Evolutionary conservation across 495 filamentous ascomycete genomes (phyloP).

Genomic region (Jackrogersella multiformis): DNA sequence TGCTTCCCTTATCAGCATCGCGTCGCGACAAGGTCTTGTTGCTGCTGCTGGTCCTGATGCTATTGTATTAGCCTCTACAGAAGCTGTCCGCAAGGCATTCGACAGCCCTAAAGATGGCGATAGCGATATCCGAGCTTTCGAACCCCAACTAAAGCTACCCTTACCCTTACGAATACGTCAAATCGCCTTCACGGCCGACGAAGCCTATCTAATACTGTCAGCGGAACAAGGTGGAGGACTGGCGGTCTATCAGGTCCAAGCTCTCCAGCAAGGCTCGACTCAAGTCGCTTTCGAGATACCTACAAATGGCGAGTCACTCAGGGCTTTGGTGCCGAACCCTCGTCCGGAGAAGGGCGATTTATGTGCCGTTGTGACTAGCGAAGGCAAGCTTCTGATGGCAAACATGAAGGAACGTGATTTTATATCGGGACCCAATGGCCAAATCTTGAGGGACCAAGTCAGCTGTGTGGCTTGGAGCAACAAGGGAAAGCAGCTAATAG

Average conservation of each 20-base stretch:
- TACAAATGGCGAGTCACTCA: constrained; percentile 77
- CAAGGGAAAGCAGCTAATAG: constrained; percentile 90
- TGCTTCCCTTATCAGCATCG: constrained; percentile 85
- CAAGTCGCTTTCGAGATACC: constrained; percentile 73
- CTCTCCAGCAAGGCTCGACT: constrained; percentile 70
- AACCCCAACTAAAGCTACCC: constrained; percentile 75
- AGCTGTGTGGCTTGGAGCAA: constrained; percentile 92
- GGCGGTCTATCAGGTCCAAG: constrained; percentile 78
- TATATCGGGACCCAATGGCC: constrained; percentile 68
- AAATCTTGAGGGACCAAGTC: constrained; percentile 74
- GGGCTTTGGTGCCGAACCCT: constrained; percentile 84
- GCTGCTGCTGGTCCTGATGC: constrained; percentile 87
- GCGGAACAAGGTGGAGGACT: constrained; percentile 85
- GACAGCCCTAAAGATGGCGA: constrained; percentile 63
- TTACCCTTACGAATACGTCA: constrained; percentile 83
- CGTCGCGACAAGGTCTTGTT: constrained; percentile 79
- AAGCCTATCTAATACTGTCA: constrained; percentile 82
- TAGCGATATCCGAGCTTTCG: constrained; percentile 74
- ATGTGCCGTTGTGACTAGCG: constrained; percentile 80
- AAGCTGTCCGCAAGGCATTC: constrained; percentile 80
- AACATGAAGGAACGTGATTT: constrained; percentile 74
- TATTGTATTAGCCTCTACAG: constrained; percentile 79
- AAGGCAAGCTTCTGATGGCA: constrained; percentile 83
- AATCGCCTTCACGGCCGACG: constrained; percentile 86
- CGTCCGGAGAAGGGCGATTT: constrained; percentile 67